Evolutionary conservation across 2,329 filamentous ascomycete species (phyloP).

Genomic region (Fusarium sarcochroum): DNA sequence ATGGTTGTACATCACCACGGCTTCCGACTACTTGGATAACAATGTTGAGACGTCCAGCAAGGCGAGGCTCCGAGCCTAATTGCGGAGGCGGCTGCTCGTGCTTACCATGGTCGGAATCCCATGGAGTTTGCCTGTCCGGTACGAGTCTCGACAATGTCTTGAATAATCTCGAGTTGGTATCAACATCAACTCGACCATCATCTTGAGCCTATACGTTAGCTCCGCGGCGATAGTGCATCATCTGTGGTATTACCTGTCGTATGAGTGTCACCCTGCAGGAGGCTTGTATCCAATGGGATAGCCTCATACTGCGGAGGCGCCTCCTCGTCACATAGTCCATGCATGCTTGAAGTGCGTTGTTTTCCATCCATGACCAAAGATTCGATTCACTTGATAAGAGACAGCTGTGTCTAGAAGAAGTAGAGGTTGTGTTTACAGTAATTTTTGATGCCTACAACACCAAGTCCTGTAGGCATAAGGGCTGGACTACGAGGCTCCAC

Average conservation of each 20-base stretch:
- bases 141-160: constrained; percentile 4
- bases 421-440: too few species aligned
- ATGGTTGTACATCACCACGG: constrained; percentile 33
- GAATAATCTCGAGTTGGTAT: constrained; percentile 10
- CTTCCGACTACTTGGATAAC: constrained; percentile 37
- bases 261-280: too few species aligned
- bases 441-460: too few species aligned
- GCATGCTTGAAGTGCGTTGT: neutral
- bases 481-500: too few species aligned
- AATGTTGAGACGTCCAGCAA: constrained; percentile 19
- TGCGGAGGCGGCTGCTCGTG: too few species aligned
- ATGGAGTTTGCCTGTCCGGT: neutral
- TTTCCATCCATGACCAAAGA: too few species aligned
- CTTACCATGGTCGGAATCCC: too few species aligned
- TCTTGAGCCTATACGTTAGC: neutral
- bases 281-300: neutral
- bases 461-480: too few species aligned
- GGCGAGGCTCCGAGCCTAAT: neutral
- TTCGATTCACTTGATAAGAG: too few species aligned
- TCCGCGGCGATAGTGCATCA: too few species aligned
- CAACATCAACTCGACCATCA: constrained; percentile 26
- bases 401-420: too few species aligned
- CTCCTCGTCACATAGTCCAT: neutral
- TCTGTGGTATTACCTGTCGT: too few species aligned
- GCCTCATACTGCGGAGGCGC: neutral